Conservation (phyloP, 257 asterid species). For the Solanum medicagineum region DNA sequence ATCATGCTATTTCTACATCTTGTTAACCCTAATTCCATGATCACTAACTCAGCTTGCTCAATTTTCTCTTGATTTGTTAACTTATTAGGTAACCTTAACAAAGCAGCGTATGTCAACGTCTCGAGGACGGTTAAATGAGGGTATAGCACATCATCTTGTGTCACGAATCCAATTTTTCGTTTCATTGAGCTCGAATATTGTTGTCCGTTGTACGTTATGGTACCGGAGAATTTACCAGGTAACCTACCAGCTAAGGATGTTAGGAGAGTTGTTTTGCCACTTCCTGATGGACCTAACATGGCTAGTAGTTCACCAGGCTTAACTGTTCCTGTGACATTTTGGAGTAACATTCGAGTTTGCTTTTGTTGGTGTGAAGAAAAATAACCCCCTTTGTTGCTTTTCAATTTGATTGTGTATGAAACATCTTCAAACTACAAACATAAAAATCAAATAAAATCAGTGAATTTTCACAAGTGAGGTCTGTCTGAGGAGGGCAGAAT, state of each 20-base stretch:
- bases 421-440: slow-evolving; percentile 69
- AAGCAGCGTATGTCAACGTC: slow-evolving; percentile 59
- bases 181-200: slow-evolving; percentile 36
- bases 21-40: slow-evolving; percentile 52
- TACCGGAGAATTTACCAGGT: slow-evolving; percentile 53
- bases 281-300: slow-evolving; percentile 93
- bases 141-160: slow-evolving; percentile 74
- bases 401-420: slow-evolving; percentile 29
- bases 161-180: slow-evolving; percentile 57
- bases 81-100: slow-evolving; percentile 46
- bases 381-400: slow-evolving; percentile 6
- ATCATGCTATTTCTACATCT: slow-evolving; percentile 46
- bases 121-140: slow-evolving; percentile 78
- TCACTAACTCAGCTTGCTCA: slow-evolving; percentile 48
- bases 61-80: slow-evolving; percentile 33
- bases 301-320: slow-evolving; percentile 73
- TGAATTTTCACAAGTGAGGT: too few relatives aligned
- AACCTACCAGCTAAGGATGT: slow-evolving; percentile 64
- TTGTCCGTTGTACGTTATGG: slow-evolving; percentile 46
- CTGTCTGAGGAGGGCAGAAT: too few relatives aligned
- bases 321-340: slow-evolving; percentile 48
- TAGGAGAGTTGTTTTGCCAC: slow-evolving; percentile 80
- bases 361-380: slow-evolving; percentile 29
- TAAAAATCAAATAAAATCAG: neutral
- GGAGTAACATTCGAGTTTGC: slow-evolving; percentile 26